Conservation (phyloP, 2,329 filamentous ascomycete genomes). For the Curvularia sp. region DNA sequence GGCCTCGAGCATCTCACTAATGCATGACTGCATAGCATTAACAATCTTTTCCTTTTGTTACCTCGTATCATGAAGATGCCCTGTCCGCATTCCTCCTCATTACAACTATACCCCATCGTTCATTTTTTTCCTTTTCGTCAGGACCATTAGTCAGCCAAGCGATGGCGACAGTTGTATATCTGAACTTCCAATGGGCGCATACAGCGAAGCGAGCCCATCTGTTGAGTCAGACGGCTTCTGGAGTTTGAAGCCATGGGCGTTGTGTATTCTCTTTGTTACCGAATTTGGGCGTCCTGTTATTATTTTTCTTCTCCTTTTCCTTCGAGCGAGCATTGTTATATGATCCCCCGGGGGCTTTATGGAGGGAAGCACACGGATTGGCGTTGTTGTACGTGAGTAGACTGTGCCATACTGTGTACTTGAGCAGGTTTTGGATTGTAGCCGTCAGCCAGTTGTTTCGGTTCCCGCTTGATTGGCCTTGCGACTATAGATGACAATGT, state of each 20-base stretch:
- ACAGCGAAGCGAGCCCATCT: conserved; percentile 3
- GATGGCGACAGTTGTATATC: conserved; percentile 2
- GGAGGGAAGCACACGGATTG: conserved; percentile 9
- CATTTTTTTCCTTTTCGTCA: conserved; percentile 6
- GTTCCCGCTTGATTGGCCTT: neutral
- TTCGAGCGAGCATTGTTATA: conserved; percentile 13
- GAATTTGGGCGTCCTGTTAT: neutral
- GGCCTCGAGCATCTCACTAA: conserved; percentile 11
- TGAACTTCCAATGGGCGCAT: conserved; percentile 4
- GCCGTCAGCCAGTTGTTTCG: neutral
- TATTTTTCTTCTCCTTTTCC: neutral
- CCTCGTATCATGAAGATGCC: conserved; percentile 2
- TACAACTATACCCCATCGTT: conserved; percentile 17
- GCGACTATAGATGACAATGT: conserved; percentile 1
- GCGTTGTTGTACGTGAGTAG: conserved; percentile 8
- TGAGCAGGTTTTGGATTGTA: conserved; percentile 5
- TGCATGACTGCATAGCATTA: neutral
- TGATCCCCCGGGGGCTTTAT: neutral
- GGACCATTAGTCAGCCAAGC: conserved; percentile 1
- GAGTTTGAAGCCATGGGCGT: conserved; percentile 3
- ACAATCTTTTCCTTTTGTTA: conserved; percentile 2
- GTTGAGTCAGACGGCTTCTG: conserved; percentile 4
- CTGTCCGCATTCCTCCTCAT: neutral
- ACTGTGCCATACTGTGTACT: neutral
- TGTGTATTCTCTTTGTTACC: conserved; percentile 1